Evolutionary conservation across 495 filamentous ascomycete genomes (phyloP).

Genomic region (Neurospora tetrasperma): DNA sequence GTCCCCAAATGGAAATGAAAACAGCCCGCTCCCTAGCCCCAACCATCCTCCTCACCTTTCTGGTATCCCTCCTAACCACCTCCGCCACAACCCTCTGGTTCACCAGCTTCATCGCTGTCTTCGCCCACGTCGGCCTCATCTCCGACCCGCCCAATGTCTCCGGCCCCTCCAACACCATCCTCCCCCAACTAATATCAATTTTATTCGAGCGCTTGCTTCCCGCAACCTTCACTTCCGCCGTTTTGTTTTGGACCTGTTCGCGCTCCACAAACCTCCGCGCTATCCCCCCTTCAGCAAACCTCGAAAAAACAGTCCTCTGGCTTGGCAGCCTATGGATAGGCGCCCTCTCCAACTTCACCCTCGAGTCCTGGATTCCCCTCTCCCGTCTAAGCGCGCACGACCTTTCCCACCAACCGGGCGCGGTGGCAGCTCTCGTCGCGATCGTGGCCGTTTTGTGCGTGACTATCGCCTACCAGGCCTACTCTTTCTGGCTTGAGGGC

Average conservation of each 20-base stretch:
- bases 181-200: constrained; percentile 48
- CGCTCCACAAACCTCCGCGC: constrained; percentile 37
- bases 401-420: constrained; percentile 66
- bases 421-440: constrained; percentile 55
- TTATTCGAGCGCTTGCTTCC: constrained; percentile 65
- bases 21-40: constrained; percentile 39
- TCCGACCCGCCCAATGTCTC: constrained; percentile 54
- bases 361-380: constrained; percentile 66
- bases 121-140: constrained; percentile 67
- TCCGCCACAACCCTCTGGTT: constrained; percentile 62
- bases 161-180: constrained; percentile 31
- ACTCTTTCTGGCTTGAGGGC: constrained; percentile 61
- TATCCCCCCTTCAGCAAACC: constrained; percentile 49
- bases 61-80: constrained; percentile 60
- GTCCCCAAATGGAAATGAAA: neutral
- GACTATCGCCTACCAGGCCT: constrained; percentile 56
- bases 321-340: constrained; percentile 66
- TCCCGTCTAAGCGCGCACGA: constrained; percentile 66
- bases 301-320: constrained; percentile 70
- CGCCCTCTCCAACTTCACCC: constrained; percentile 72
- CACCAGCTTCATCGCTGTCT: constrained; percentile 58
- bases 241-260: constrained; percentile 55
- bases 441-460: constrained; percentile 52
- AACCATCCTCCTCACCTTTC: constrained; percentile 52
- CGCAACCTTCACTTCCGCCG: constrained; percentile 63